phyloP scores from a whole-genome alignment of 2,329 filamentous ascomycete species.

The Epichloe bromicola region DNA sequence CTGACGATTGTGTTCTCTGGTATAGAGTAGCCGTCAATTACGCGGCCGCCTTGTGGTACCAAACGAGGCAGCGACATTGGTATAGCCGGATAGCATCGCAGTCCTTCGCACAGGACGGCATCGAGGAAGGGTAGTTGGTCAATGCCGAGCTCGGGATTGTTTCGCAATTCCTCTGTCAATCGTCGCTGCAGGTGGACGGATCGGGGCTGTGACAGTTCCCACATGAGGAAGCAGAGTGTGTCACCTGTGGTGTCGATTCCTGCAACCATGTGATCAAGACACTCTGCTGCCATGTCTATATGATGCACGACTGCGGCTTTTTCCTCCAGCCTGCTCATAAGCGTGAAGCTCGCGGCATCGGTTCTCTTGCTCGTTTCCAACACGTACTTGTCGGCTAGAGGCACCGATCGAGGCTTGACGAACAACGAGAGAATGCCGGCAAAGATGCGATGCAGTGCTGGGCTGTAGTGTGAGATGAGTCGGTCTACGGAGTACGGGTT shows the following conservation, averaged over 20 bases:
- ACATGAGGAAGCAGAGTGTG: conserved; percentile 57
- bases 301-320: conserved; percentile 33
- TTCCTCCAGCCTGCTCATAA: conserved; percentile 45
- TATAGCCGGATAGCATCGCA: conserved; percentile 51
- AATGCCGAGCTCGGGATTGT: conserved; percentile 24
- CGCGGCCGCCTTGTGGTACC: conserved; percentile 39
- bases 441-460: conserved; percentile 34
- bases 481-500: conserved; percentile 31
- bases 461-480: conserved; percentile 44
- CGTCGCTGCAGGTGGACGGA: conserved; percentile 36
- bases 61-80: conserved; percentile 54
- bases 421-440: conserved; percentile 33
- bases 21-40: conserved; percentile 41
- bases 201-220: conserved; percentile 51
- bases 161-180: conserved; percentile 38
- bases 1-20: conserved; percentile 44
- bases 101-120: conserved; percentile 47
- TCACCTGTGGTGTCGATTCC: conserved; percentile 63
- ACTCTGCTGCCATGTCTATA: conserved; percentile 51
- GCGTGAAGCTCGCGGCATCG: conserved; percentile 38
- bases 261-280: conserved; percentile 58
- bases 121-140: conserved; percentile 47
- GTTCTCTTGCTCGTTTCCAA: conserved; percentile 34
- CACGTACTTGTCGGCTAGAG: conserved; percentile 46
- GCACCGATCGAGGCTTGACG: conserved; percentile 41